These are phyloP conservation scores for Symbiodinium natans DNA, from an alignment of 73 alveolate species.

Conservation along the genomic window DNA sequence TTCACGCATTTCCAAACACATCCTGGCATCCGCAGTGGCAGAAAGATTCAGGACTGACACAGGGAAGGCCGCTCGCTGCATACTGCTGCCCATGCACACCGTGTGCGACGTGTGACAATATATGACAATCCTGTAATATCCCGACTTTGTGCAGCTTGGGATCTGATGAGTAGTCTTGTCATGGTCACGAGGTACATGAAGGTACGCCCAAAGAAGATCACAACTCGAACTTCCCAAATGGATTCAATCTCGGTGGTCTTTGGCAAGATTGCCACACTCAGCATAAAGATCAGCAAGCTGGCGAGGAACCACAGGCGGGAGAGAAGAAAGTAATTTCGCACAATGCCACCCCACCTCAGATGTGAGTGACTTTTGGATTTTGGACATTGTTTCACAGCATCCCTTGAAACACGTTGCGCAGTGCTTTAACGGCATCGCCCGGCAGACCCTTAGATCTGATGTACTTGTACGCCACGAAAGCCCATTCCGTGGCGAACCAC, in stretches of 20 bases:
- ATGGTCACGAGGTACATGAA: constrained; percentile 72
- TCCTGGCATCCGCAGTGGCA: constrained; percentile 8
- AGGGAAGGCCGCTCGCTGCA: neutral
- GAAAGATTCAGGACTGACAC: neutral
- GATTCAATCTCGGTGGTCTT: constrained; percentile 8
- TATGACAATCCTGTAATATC: no score
- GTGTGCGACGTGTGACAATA: no score
- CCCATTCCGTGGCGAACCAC: no score
- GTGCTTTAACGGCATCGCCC: neutral
- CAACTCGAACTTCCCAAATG: constrained; percentile 55
- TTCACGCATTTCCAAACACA: constrained; percentile 44
- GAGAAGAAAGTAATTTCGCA: constrained; percentile 31
- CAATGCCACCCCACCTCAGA: constrained; percentile 83
- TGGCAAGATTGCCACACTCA: constrained; percentile 74
- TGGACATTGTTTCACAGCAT: neutral
- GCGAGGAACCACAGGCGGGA: constrained; percentile 75
- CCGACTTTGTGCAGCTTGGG: neutral
- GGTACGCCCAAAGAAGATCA: constrained; percentile 74
- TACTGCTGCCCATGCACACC: no score
- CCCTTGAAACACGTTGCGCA: neutral
- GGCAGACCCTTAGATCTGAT: no score
- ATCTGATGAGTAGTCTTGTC: constrained; percentile 39
- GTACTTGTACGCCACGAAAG: no score
- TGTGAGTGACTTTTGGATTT: neutral
- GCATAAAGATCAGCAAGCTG: constrained; percentile 63